A percentile compares a stretch with the other conserved stretches of the same genome.
These are phyloP conservation scores for Elaeis oleifera DNA, from an alignment of 202 grass and related monocot genomes.

Conservation along the genomic window DNA sequence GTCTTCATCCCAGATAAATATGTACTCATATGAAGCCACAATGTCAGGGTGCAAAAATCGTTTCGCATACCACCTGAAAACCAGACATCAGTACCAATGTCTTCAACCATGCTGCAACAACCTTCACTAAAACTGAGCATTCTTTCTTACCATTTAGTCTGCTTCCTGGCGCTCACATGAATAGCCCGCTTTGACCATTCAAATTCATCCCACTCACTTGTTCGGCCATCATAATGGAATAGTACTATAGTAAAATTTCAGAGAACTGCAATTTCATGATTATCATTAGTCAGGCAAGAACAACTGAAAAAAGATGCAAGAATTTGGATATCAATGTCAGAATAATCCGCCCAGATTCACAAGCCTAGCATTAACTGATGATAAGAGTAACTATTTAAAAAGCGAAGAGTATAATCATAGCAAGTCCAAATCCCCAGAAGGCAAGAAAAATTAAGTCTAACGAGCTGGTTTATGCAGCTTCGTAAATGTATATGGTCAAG, in stretches of 20 bases:
- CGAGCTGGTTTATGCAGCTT: too few relatives aligned
- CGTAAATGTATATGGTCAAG: too few relatives aligned
- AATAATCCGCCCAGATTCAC: too few relatives aligned
- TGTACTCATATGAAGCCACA: constrained; percentile 69
- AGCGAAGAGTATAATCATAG: too few relatives aligned
- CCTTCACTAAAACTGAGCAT: not conserved
- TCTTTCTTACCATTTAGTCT: constrained; percentile 73
- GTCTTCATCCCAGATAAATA: constrained; percentile 98
- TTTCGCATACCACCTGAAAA: constrained; percentile 86
- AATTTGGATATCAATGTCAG: too few relatives aligned
- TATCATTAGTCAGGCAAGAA: not conserved
- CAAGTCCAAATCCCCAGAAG: too few relatives aligned
- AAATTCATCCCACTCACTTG: constrained; percentile 92
- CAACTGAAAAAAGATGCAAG: not conserved
- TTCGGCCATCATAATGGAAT: constrained; percentile 93
- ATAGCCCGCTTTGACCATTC: constrained; percentile 92
- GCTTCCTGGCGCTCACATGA: constrained; percentile 66
- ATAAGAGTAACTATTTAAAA: too few relatives aligned
- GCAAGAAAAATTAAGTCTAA: too few relatives aligned
- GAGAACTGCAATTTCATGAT: constrained; percentile 64
- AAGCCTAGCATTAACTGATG: too few relatives aligned
- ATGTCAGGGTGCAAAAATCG: constrained; percentile 97
- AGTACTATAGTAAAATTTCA: constrained; percentile 79
- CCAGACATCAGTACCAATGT: not conserved
- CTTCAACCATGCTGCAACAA: not conserved